These are phyloP conservation scores for Thyridium curvatum DNA, from an alignment of 2,329 filamentous ascomycete genomes.

Conservation along the genomic window DNA sequence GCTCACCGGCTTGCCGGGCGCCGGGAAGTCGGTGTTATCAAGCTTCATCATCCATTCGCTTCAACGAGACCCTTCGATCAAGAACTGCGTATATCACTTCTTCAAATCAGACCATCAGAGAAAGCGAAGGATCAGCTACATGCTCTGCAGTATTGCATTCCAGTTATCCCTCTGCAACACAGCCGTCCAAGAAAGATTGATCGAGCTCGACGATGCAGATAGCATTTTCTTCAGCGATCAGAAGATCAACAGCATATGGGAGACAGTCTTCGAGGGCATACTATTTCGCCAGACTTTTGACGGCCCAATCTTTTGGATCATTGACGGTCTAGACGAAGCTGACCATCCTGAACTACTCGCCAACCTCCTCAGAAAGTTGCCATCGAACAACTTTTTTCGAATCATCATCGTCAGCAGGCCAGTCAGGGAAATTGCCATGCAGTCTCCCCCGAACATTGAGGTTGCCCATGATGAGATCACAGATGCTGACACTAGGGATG, in stretches of 20 bases:
- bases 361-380: background rate
- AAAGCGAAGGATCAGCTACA: background rate
- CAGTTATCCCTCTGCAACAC: slow-evolving; percentile 1
- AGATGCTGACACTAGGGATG: background rate
- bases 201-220: background rate
- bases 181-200: no score
- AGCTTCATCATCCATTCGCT: slow-evolving; percentile 1
- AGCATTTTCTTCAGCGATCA: no score
- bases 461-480: background rate
- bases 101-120: background rate
- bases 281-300: background rate
- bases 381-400: background rate
- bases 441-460: no score
- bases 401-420: background rate
- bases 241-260: no score
- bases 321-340: slow-evolving; percentile 3
- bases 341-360: background rate
- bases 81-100: slow-evolving; percentile 2
- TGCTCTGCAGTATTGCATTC: slow-evolving; percentile 1
- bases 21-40: slow-evolving; percentile 3
- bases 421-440: background rate
- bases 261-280: background rate
- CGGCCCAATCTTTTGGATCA: background rate
- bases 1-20: slow-evolving; percentile 1
- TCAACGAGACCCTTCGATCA: background rate